Evolutionary conservation across 257 asterid species (phyloP), one percentile per base, ranked within the genome.

Genomic region (Nicotiana attenuata): DNA sequence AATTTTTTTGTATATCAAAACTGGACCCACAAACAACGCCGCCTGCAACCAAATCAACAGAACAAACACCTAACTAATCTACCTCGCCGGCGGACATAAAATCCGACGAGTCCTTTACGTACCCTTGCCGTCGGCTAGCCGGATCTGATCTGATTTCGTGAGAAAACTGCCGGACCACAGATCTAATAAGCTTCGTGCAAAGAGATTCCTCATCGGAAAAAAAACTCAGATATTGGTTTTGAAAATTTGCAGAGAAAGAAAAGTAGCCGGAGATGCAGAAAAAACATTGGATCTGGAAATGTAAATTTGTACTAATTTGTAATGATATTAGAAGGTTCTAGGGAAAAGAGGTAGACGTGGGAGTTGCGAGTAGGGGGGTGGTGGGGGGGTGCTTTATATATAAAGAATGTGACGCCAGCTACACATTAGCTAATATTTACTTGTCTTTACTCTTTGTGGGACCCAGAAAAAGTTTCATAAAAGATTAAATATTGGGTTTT

Each of bases 391-490:
- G 10, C 24, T 8, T 75, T 50, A 15, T 50, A 26, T 45, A 22
- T 7, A 75, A 75, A 59, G 78, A 52, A 83, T 56, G 80, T 64
- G 84, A 81, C 33, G 82, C 80, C 85, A 85, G 59, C 84, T 79
- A 28, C 20, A 63, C 73, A 28, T 26, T 63, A 63, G 82, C 60
- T 53, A 20, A 35, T 80, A 28, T 59, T 47, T 76, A 71, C 83
- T 77, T 86, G 86, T 50, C 61, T 75, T 24, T 50, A 24, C 80
- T 83, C 85, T 19, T 33, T 28, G 69, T 68, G 78, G 78, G 85
- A n/a, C 66, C 47, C 84, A 47, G 8, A 50, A 47, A 75, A 50
- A 6, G 45, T 45, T 41, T 41, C 11, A 41, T 41, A 41, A 41
- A 41, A 41, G 3, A 22, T 20, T 11, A 41, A 71, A 22, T 71